Percentiles rank a stretch among this genome's conserved stretches.
Conservation (phyloP, 1,139 yeast genomes). For the Eremothecium cymbalariae region DNA sequence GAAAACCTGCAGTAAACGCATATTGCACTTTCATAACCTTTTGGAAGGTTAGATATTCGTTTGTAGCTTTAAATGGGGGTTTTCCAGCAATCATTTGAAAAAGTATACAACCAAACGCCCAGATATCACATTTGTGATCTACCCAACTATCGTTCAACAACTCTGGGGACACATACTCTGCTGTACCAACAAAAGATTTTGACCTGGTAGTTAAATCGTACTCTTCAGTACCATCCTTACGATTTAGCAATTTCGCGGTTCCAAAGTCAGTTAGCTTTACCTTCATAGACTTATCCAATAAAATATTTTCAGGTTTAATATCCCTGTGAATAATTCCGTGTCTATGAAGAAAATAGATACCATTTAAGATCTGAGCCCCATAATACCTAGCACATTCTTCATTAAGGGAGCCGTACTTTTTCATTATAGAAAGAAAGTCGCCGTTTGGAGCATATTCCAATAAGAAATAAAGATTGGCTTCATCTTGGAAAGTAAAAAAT, state of each 20-base stretch:
- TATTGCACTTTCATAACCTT: conserved; percentile 80
- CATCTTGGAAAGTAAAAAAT: conserved; percentile 75
- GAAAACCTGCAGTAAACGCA: conserved; percentile 72
- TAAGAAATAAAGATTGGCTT: conserved; percentile 59
- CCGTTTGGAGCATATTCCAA: conserved; percentile 77
- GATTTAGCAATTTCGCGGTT: conserved; percentile 75
- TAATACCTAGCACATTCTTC: conserved; percentile 49
- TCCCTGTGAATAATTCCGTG: conserved; percentile 90
- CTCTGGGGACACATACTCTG: conserved; percentile 86
- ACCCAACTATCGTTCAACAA: conserved; percentile 72
- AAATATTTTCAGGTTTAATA: conserved; percentile 86
- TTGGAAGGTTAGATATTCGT: conserved; percentile 90
- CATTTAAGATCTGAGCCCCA: conserved; percentile 75
- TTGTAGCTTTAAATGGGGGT: conserved; percentile 95
- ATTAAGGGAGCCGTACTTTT: conserved; percentile 48
- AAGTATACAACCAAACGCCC: conserved; percentile 95
- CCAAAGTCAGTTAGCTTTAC: conserved; percentile 97
- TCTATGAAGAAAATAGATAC: conserved; percentile 72
- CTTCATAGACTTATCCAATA: conserved; percentile 72
- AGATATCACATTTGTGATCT: conserved; percentile 82
- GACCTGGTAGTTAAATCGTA: conserved; percentile 60
- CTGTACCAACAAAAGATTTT: conserved; percentile 73
- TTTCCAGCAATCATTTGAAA: conserved; percentile 90
- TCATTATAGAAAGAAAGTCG: conserved; percentile 55
- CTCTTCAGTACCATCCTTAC: conserved; percentile 35